Evolutionary conservation across 768 basidiomycete species (phyloP).

Genomic region (Lyophyllum shimeji): DNA sequence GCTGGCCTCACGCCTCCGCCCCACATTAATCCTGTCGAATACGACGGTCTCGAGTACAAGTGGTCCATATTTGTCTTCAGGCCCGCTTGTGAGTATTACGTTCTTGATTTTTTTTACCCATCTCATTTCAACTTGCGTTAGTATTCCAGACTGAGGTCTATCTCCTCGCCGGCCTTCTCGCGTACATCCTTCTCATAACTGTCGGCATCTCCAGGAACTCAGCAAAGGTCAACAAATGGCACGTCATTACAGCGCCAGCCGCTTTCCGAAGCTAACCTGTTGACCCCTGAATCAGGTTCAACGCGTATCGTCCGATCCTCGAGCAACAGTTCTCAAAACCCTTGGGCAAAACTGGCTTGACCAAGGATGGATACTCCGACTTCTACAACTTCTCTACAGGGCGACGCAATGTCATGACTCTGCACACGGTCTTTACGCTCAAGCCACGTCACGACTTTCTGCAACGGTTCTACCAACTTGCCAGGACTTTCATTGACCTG

Average conservation of each 20-base stretch:
- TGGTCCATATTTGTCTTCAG: constrained; percentile 81
- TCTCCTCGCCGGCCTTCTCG: constrained; percentile 50
- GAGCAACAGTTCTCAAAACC: constrained; percentile 77
- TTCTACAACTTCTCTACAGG: constrained; percentile 89
- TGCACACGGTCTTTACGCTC: constrained; percentile 79
- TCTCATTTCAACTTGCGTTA: constrained; percentile 20
- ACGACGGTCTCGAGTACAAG: constrained; percentile 71
- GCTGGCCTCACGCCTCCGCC: constrained; percentile 56
- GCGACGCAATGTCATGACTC: constrained; percentile 68
- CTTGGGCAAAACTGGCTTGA: constrained; percentile 46
- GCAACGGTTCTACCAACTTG: constrained; percentile 61
- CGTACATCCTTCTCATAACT: constrained; percentile 58
- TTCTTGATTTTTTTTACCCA: constrained; percentile 1
- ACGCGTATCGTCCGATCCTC: constrained; percentile 57
- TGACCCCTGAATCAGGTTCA: constrained; percentile 48
- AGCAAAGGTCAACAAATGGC: constrained; percentile 66
- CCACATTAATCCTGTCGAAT: constrained; percentile 52
- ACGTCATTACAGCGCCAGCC: constrained; percentile 28
- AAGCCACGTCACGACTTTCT: constrained; percentile 83
- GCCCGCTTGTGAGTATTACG: constrained; percentile 59
- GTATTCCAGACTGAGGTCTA: constrained; percentile 68
- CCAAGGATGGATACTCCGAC: constrained; percentile 72
- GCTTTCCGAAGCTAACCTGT: constrained; percentile 14
- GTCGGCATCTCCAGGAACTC: constrained; percentile 63
- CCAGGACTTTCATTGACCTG: constrained; percentile 70